phyloP scores from a whole-genome alignment of 75 land plant genomes.

The Azolla pinnata region DNA sequence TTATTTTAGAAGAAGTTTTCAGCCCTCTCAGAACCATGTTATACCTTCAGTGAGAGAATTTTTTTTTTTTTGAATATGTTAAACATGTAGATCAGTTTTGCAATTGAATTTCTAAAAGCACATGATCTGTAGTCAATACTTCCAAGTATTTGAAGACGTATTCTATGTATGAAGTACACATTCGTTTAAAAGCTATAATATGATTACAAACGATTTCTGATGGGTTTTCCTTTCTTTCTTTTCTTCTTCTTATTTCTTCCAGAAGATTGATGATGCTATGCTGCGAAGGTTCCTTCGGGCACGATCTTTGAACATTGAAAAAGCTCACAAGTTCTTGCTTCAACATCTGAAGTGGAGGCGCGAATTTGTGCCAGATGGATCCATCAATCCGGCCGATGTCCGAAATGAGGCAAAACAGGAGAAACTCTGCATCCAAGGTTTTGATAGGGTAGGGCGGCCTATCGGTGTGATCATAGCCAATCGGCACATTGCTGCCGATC shows the following conservation, averaged over 20 bases:
- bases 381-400: conserved; percentile 39
- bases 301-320: conserved; percentile 52
- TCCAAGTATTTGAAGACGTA: too few relatives aligned
- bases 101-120: too few relatives aligned
- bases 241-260: conserved; percentile 3
- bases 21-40: too few relatives aligned
- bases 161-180: too few relatives aligned
- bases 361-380: conserved; percentile 47
- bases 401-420: conserved; percentile 42
- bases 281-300: conserved; percentile 74
- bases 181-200: too few relatives aligned
- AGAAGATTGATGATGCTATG: conserved; percentile 57
- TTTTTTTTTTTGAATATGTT: too few relatives aligned
- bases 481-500: conserved; percentile 31
- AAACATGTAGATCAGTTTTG: too few relatives aligned
- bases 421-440: conserved; percentile 71
- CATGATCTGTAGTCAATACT: too few relatives aligned
- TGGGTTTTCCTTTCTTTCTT: too few relatives aligned
- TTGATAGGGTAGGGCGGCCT: conserved; percentile 51
- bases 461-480: conserved; percentile 41
- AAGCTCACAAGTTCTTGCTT: conserved; percentile 42
- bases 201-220: too few relatives aligned
- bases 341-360: conserved; percentile 54
- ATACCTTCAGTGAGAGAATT: too few relatives aligned
- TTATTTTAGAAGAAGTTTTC: too few relatives aligned